Conservation (phyloP, 208 protist genomes). For the Leishmania guyanensis region DNA sequence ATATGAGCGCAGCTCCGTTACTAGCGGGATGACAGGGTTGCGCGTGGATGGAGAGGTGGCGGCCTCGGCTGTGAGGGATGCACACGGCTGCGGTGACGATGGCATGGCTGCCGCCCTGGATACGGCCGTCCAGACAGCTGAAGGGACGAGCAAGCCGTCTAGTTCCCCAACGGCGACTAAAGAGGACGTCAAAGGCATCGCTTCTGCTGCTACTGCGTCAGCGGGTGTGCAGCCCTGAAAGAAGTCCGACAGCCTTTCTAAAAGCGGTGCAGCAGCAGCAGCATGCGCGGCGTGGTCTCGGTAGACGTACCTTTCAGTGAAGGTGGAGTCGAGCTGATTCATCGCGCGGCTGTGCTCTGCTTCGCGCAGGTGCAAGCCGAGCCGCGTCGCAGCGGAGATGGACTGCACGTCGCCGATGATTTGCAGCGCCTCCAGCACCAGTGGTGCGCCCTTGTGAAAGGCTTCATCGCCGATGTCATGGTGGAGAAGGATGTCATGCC, state of each 20-base stretch:
- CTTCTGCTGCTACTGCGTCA: neutral
- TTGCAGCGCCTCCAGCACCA: slow-evolving; percentile 59
- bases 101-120: neutral
- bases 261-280: slow-evolving; percentile 15
- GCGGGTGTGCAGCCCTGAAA: slow-evolving; percentile 10
- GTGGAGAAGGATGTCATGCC: slow-evolving; percentile 70
- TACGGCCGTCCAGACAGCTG: neutral
- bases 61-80: neutral
- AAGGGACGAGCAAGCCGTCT: slow-evolving; percentile 24
- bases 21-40: neutral
- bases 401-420: slow-evolving; percentile 42
- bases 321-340: slow-evolving; percentile 7
- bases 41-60: neutral
- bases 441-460: slow-evolving; percentile 58
- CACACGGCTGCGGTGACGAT: neutral
- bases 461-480: slow-evolving; percentile 65
- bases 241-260: slow-evolving; percentile 8
- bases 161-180: slow-evolving; percentile 9
- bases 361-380: slow-evolving; percentile 33
- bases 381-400: slow-evolving; percentile 31
- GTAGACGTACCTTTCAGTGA: slow-evolving; percentile 29
- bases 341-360: slow-evolving; percentile 14
- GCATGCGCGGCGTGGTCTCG: slow-evolving; percentile 21
- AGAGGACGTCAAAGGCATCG: neutral
- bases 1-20: slow-evolving; percentile 1